Evolutionary conservation across 495 filamentous ascomycete species (phyloP).

Genomic region (Daldinia caldariorum): DNA sequence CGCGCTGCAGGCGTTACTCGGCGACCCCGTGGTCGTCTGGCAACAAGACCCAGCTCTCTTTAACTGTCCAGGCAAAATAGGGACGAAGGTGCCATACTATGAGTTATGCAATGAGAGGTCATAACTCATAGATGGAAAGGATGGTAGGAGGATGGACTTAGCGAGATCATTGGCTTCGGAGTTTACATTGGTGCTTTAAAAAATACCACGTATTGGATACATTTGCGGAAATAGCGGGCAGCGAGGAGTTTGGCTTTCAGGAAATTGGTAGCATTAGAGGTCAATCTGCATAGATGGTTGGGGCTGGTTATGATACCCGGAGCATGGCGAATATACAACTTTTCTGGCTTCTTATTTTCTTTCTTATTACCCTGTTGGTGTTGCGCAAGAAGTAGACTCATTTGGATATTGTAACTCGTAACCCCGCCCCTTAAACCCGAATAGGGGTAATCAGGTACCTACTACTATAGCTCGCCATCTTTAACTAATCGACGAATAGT

Average conservation of each 20-base stretch:
- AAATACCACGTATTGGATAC: background rate
- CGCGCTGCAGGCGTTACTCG: too few species aligned
- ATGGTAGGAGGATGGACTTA: background rate
- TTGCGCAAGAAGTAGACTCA: background rate
- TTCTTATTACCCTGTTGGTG: background rate
- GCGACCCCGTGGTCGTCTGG: background rate
- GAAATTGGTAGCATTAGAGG: too few species aligned
- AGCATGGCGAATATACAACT: background rate
- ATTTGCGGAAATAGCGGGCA: background rate
- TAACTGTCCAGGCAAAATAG: background rate
- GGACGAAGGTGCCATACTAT: background rate
- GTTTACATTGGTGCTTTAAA: background rate
- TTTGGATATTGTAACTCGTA: background rate
- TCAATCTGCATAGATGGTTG: too few species aligned
- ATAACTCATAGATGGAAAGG: too few species aligned
- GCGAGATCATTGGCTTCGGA: background rate
- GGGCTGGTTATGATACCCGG: too few species aligned
- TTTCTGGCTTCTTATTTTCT: background rate
- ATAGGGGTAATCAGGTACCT: background rate
- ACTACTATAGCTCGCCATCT: slow-evolving; percentile 46
- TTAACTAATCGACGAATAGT: slow-evolving; percentile 49
- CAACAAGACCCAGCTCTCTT: background rate
- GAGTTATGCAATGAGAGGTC: background rate
- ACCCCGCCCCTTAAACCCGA: background rate
- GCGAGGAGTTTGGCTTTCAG: too few species aligned